Conservation (phyloP, 2,329 filamentous ascomycete genomes). For the Fusarium mexicanum region DNA sequence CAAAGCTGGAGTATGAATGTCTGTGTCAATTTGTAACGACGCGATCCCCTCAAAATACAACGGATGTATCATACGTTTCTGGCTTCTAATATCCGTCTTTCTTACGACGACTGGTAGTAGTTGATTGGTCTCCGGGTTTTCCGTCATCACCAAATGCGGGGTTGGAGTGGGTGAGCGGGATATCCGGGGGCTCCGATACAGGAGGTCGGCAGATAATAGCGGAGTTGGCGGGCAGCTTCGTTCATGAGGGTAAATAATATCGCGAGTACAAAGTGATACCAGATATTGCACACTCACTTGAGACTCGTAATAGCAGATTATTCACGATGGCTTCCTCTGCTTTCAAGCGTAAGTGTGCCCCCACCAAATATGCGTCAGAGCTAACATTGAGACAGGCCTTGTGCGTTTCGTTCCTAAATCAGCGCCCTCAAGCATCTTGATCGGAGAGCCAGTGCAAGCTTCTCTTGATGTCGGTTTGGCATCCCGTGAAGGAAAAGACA, state of each 20-base stretch:
- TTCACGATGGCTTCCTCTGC: neutral
- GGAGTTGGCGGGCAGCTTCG: neutral
- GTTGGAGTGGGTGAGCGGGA: neutral
- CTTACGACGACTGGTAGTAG: neutral
- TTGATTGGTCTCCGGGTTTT: neutral
- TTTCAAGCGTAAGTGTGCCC: neutral
- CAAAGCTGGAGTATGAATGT: neutral
- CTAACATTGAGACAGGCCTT: neutral
- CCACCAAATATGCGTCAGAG: fast-evolving
- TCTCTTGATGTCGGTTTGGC: neutral
- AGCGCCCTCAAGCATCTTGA: neutral
- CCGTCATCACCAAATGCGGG: neutral
- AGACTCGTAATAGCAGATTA: no score
- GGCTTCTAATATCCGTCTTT: neutral
- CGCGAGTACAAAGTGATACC: neutral
- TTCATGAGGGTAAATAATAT: neutral
- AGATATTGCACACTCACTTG: fast-evolving
- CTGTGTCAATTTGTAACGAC: neutral
- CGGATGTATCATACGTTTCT: constrained; percentile 5
- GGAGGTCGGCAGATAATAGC: neutral
- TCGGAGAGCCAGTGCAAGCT: neutral
- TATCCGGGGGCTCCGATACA: constrained; percentile 15
- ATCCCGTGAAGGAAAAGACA: neutral
- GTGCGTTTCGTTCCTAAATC: constrained; percentile 15
- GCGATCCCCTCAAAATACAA: neutral